phyloP scores from a whole-genome alignment of 176 grass and related monocot species.

The Triticum urartu region DNA sequence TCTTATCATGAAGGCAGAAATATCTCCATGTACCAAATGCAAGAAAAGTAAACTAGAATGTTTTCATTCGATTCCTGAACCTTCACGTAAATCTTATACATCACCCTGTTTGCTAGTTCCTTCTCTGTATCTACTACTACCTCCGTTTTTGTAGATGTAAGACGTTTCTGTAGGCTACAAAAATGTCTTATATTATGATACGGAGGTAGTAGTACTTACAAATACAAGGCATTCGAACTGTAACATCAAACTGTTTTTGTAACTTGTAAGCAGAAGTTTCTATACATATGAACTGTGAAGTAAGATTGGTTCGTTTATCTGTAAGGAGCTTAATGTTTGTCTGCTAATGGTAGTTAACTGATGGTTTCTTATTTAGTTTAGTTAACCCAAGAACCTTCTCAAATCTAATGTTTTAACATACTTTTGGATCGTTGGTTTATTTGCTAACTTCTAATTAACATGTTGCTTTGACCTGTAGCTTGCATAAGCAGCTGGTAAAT shows the following conservation, averaged over 20 bases:
- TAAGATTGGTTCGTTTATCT: not conserved
- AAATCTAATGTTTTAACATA: not conserved
- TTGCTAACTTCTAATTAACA: constrained; percentile 11
- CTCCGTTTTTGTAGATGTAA: too few relatives aligned
- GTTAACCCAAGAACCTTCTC: not conserved
- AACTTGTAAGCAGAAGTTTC: not conserved
- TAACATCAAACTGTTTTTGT: not conserved
- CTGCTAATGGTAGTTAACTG: not conserved
- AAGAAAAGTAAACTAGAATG: not conserved
- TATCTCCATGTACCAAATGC: not conserved
- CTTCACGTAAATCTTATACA: not conserved
- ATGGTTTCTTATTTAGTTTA: constrained; percentile 5
- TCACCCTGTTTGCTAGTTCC: not conserved
- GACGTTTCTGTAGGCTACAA: too few relatives aligned
- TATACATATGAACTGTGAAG: not conserved
- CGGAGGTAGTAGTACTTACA: too few relatives aligned
- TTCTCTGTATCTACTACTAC: not conserved
- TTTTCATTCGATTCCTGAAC: not conserved
- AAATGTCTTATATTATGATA: too few relatives aligned
- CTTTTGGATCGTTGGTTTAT: not conserved
- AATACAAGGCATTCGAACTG: not conserved
- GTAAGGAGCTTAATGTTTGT: not conserved
- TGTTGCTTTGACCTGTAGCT: constrained; percentile 30
- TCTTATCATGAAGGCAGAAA: not conserved
- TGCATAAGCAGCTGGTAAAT: constrained; percentile 37